These are phyloP conservation scores for Erigeron philadelphicus DNA, from an alignment of 140 eudicot species.

Conservation along the genomic window DNA sequence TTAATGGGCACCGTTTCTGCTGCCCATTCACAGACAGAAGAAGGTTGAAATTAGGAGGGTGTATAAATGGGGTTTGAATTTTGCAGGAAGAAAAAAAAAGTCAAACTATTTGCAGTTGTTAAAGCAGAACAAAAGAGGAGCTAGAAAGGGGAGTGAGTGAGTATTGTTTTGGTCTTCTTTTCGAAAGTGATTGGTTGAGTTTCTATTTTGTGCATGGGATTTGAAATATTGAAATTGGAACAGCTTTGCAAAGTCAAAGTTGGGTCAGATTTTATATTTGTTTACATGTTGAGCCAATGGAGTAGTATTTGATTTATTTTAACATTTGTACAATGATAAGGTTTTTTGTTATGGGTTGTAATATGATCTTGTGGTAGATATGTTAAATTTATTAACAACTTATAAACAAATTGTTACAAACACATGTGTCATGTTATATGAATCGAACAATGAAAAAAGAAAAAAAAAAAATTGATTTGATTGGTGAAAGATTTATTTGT, in stretches of 20 bases:
- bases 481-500: too few relatives aligned
- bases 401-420: too few relatives aligned
- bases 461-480: too few relatives aligned
- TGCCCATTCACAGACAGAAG: conserved; percentile 18
- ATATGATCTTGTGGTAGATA: too few relatives aligned
- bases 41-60: conserved; percentile 15
- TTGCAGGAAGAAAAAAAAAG: conserved; percentile 10
- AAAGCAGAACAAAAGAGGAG: conserved; percentile 18
- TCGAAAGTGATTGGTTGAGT: conserved; percentile 47
- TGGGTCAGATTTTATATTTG: conserved; percentile 32
- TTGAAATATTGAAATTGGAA: conserved; percentile 18
- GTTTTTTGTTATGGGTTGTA: too few relatives aligned
- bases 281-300: conserved; percentile 9
- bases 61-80: conserved; percentile 13
- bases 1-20: conserved; percentile 32
- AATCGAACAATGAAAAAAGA: too few relatives aligned
- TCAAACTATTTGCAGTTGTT: conserved; percentile 33
- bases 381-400: too few relatives aligned
- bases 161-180: conserved; percentile 23
- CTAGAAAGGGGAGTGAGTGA: conserved; percentile 37
- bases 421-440: too few relatives aligned
- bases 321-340: too few relatives aligned
- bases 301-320: background rate
- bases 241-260: conserved; percentile 40
- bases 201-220: conserved; percentile 25